A percentile compares a stretch with the other conserved stretches of the same genome.
Evolutionary conservation across 257 asterid species (phyloP).

Genomic region (Coffea canephora): DNA sequence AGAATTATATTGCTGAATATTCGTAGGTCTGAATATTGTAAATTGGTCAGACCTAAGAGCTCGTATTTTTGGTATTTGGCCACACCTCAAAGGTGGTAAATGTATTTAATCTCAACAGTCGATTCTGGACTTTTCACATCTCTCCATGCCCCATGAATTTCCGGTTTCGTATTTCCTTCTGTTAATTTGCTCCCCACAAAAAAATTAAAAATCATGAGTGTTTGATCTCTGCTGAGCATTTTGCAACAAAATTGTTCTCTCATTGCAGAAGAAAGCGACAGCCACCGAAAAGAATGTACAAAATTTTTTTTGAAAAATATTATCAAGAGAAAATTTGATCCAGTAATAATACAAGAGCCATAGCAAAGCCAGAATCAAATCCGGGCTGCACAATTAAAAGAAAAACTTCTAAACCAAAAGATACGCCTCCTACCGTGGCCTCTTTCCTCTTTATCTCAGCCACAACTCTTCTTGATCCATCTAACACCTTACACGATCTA

Average conservation of each 20-base stretch:
- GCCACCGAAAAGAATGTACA: neutral
- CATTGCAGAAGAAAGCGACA: neutral
- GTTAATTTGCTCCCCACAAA: neutral
- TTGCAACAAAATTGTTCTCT: neutral
- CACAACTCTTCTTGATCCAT: conserved; percentile 48
- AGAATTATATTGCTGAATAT: no score
- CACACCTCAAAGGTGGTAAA: no score
- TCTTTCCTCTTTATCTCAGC: conserved; percentile 74
- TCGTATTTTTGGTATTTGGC: no score
- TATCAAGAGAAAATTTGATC: conserved; percentile 35
- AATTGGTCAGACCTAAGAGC: no score
- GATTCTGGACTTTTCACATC: neutral
- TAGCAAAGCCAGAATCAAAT: conserved; percentile 33
- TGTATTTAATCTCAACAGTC: neutral
- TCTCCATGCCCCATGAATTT: neutral
- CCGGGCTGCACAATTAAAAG: conserved; percentile 24
- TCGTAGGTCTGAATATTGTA: no score
- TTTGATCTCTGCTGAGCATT: neutral
- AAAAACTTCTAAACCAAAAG: conserved; percentile 47
- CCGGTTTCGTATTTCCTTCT: neutral
- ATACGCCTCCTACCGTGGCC: conserved; percentile 39
- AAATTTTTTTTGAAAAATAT: neutral
- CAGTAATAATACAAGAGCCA: conserved; percentile 27
- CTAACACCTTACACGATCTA: conserved; percentile 61
- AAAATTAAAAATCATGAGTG: no score